Evolutionary conservation across 83 land plant species (phyloP).

Genomic region (Thuja plicata): DNA sequence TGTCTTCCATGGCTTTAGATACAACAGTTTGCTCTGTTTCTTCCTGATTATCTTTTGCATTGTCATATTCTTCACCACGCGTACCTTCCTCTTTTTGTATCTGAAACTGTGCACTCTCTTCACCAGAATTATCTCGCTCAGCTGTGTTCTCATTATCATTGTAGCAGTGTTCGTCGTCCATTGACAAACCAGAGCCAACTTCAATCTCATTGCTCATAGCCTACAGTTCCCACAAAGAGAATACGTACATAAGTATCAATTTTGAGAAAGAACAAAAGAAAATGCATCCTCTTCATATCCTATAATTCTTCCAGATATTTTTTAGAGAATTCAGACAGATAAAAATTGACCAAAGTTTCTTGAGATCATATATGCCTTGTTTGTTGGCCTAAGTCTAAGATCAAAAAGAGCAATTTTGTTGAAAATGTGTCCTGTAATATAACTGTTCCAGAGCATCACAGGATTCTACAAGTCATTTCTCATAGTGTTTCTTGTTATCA

Average conservation of each 20-base stretch:
- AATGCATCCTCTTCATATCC: neutral
- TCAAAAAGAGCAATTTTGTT: neutral
- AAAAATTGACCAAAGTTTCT: neutral
- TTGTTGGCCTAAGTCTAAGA: neutral
- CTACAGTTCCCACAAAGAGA: neutral
- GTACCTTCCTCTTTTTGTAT: neutral
- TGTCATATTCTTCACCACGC: neutral
- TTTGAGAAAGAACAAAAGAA: neutral
- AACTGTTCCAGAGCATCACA: neutral
- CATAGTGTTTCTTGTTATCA: neutral
- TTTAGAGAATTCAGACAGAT: neutral
- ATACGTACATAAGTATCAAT: neutral
- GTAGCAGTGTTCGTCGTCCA: neutral
- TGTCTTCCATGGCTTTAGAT: constrained; percentile 10
- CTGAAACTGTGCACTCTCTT: neutral
- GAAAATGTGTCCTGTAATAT: too few species aligned
- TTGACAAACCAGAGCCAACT: neutral
- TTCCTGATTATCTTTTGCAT: neutral
- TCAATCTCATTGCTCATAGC: neutral
- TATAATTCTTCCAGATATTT: neutral
- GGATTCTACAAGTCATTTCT: neutral
- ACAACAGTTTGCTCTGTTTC: neutral
- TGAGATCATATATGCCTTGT: too few species aligned
- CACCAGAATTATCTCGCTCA: neutral
- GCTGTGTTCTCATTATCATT: neutral